Evolutionary conservation across 2,329 filamentous ascomycete genomes (phyloP).

Genomic region (Ascochyta lentis): DNA sequence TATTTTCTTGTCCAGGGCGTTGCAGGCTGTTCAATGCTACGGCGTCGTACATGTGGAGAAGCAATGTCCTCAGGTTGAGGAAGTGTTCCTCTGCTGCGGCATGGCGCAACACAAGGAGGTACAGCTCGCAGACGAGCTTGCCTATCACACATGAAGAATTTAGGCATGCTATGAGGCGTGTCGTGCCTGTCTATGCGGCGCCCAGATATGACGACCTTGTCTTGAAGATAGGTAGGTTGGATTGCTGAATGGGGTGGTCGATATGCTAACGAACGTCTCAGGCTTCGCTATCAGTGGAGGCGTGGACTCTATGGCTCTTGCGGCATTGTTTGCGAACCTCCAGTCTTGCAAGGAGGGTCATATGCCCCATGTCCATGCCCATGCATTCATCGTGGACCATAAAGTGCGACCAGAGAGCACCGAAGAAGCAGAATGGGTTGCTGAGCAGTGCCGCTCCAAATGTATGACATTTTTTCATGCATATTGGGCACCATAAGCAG

Average conservation of each 20-base stretch:
- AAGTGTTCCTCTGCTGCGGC: slow-evolving; percentile 32
- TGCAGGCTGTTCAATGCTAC: slow-evolving; percentile 24
- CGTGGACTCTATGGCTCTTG: slow-evolving; percentile 97
- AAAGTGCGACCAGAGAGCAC: slow-evolving; percentile 62
- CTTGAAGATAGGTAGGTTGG: slow-evolving; percentile 25
- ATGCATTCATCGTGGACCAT: slow-evolving; percentile 68
- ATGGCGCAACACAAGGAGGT: slow-evolving; percentile 24
- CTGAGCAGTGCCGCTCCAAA: slow-evolving; percentile 52
- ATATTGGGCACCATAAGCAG: background rate
- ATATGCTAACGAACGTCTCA: slow-evolving; percentile 21
- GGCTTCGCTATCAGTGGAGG: slow-evolving; percentile 87
- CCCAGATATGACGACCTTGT: background rate
- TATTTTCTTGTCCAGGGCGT: background rate
- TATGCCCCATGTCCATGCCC: slow-evolving; percentile 45
- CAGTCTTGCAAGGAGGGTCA: slow-evolving; percentile 4
- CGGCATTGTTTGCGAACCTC: slow-evolving; percentile 67
- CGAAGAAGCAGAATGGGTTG: slow-evolving; percentile 61
- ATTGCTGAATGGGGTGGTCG: background rate
- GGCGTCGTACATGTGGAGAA: slow-evolving; percentile 44
- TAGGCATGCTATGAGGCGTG: slow-evolving; percentile 10
- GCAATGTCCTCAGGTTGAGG: slow-evolving; percentile 43
- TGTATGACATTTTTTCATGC: slow-evolving; percentile 42
- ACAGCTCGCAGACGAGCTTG: slow-evolving; percentile 29
- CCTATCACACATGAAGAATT: slow-evolving; percentile 40
- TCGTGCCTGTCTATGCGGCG: background rate